Percentiles rank a stretch among this genome's conserved stretches.
Conservation (phyloP, 345 rosid genomes). For the Turritis glabra region DNA sequence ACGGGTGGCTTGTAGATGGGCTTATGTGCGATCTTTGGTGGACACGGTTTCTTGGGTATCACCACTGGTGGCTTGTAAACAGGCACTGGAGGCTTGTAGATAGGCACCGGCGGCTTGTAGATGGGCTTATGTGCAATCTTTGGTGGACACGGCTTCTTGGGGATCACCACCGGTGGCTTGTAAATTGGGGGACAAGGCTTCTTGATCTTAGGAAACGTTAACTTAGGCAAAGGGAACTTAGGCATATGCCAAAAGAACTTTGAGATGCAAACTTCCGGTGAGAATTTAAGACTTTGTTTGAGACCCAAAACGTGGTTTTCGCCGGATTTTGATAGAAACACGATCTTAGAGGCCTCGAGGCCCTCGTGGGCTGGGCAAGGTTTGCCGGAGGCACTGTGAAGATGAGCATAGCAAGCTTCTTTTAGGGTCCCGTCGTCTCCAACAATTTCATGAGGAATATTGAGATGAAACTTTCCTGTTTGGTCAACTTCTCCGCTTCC, state of each 20-base stretch:
- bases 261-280: conserved; percentile 57
- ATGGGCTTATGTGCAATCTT: conserved; percentile 19
- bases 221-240: conserved; percentile 30
- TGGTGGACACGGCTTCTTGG: conserved; percentile 41
- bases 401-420: conserved; percentile 82
- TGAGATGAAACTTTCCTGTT: conserved; percentile 63
- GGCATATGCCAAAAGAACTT: conserved; percentile 56
- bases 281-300: conserved; percentile 59
- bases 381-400: conserved; percentile 55
- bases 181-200: conserved; percentile 37
- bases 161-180: conserved; percentile 34
- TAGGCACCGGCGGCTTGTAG: not conserved
- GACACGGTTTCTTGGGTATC: conserved; percentile 38
- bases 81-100: not conserved
- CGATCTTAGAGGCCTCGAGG: conserved; percentile 55
- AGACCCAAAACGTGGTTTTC: conserved; percentile 55
- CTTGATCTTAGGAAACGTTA: conserved; percentile 31
- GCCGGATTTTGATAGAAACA: conserved; percentile 41
- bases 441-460: conserved; percentile 49
- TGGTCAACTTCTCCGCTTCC: conserved; percentile 59
- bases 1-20: conserved; percentile 19
- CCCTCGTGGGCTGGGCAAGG: conserved; percentile 64
- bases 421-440: conserved; percentile 51
- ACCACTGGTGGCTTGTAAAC: conserved; percentile 31
- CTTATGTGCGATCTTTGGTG: conserved; percentile 18